Evolutionary conservation across 208 protist species (phyloP), one percentile per base, ranked within the genome.

Genomic region (Angomonas ambiguus): DNA sequence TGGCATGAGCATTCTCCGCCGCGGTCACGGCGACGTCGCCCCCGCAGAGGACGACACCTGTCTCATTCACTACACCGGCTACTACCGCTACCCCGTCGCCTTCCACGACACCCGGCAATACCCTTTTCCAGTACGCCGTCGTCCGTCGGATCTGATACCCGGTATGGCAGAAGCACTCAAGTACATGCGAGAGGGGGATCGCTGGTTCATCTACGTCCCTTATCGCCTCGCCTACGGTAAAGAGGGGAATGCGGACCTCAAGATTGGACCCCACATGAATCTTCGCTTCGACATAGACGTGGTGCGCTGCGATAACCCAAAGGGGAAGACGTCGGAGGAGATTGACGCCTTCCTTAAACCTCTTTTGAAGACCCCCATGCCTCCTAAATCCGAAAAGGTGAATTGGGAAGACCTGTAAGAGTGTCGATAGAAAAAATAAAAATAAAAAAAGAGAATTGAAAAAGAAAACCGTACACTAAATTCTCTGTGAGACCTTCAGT

Each of bases 101-200:
- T 73, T 92, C 25, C 84, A 93, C 32, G 80, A 65, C 67, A 88
- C 80, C 1, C 82, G 72, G 33, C 33, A 80, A 22, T 34, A 74
- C 16, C 75, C 76, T 13, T 65, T 77, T 51, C 86, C 93, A n/a
- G 65, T 80, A 31, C 64, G 34, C 2, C 90, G 95, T 34, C 59
- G 67, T 11, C 83, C 86, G 2, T 71, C 57, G 0, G 57, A 87
- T 49, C 69, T 96, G 5, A 81, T 91, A 20, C 59, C 57, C 0
- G 87, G 77, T 24, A 79, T 88, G 82, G 62, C 58, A 27, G 87
- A 96, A 69, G 88, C 82, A 41, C 75, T 96, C 69, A 71, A 90
- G 78, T 61, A 88, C n/a, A 96, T 96, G 90, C 83, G 83, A 20
- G 85, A 91, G 62, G 90, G 90, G 0, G 90, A 96, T 63, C 62